Base-by-base conservation (phyloP, 768 basidiomycete species). In the Rhodosporidiobolus sp. region DNA sequence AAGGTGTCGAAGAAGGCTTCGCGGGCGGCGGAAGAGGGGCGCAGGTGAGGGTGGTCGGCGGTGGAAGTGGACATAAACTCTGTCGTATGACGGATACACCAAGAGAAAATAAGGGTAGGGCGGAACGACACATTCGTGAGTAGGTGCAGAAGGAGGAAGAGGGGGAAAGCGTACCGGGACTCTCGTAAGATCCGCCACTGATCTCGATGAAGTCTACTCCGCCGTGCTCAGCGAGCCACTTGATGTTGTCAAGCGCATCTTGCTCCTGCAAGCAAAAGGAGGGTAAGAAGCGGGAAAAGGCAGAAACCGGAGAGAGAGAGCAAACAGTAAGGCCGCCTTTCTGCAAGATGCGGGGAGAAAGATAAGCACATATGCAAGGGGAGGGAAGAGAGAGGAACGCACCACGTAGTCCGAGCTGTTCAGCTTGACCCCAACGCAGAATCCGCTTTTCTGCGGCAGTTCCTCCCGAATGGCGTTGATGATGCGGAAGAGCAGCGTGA, bases 161-260 rank as follows among this genome's bases (percentile, higher is more conserved):
- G 34, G 4, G 30, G 10, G 17, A 19, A 0, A 4, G 76, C 84
- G 26, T 76, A 89, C 91, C 86, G 76, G 90, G 89, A 26, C 84
- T 86, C 77, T 92, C 90, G 75, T 94, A 95, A 78, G 89, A 88
- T 0, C 92, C 92, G 3, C 92, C 92, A 66, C 89, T 91, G 70
- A 95, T 86, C 80, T 95, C 92, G 62, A 95, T 87, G 77, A 92
- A 89, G 79, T 95, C 92, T 9, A 94, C 77, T 26, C 82, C 81
- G 2, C 84, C 84, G 87, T 90, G 91, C 50, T 80, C 79, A 0
- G 88, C 86, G 38, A 93, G 86, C 50, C 84, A 79, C 26, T 81
- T 80, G 20, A 92, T 82, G 77, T 93, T 88, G 30, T 84, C 80
- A 4, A 92, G 80, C 1, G 88, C 88, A 34, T 85, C 82, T 43